phyloP scores from a whole-genome alignment of 2,329 filamentous ascomycete species.

The Emmonsiellopsis sp. region DNA sequence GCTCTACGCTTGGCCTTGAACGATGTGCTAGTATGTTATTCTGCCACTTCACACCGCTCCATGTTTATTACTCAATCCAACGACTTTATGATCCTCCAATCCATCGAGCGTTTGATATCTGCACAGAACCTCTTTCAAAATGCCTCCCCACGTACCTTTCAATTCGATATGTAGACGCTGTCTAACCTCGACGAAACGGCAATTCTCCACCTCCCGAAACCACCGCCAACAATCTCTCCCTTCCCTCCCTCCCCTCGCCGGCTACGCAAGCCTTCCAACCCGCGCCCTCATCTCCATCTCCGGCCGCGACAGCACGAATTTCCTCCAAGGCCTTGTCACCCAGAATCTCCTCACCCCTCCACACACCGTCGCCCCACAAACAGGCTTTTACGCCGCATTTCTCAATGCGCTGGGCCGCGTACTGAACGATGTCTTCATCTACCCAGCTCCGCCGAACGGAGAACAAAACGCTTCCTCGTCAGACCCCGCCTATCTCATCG shows the following conservation, averaged over 20 bases:
- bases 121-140: constrained; percentile 13
- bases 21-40: neutral
- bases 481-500: constrained; percentile 57
- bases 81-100: neutral
- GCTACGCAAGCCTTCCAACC: constrained; percentile 51
- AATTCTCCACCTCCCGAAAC: constrained; percentile 22
- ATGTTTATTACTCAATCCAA: neutral
- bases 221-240: constrained; percentile 15
- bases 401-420: constrained; percentile 78
- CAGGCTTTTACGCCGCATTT: constrained; percentile 71
- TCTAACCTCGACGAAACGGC: constrained; percentile 15
- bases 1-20: too few species aligned
- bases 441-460: constrained; percentile 46
- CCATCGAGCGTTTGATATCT: neutral
- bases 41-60: constrained; percentile 1
- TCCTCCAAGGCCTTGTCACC: constrained; percentile 81
- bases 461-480: constrained; percentile 8
- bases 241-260: constrained; percentile 31
- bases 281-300: constrained; percentile 71
- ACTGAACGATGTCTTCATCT: constrained; percentile 83
- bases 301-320: constrained; percentile 71
- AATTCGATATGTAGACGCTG: constrained; percentile 23
- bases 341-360: constrained; percentile 48
- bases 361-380: constrained; percentile 28
- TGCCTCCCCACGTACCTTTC: constrained; percentile 20